Base-by-base conservation (phyloP, 805 yeast species). In the Hanseniaspora hatyaiensis region DNA sequence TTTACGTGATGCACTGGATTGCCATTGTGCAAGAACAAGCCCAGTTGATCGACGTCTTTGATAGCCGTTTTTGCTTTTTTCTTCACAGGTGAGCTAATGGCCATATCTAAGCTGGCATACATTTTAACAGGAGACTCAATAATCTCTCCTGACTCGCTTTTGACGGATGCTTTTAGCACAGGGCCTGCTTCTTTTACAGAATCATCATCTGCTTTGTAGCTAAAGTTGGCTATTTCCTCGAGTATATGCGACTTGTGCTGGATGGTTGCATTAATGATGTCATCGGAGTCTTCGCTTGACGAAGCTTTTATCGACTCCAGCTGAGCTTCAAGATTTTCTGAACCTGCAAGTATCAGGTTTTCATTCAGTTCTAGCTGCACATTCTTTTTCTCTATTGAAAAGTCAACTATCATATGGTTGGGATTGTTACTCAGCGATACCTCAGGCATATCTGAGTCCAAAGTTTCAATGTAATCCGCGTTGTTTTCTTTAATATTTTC, bases 381-480 rank as follows among this genome's bases (percentile, higher is more conserved):
- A n/a, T n/a, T n/a, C n/a, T n/a, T n/a, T n/a, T 42, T 42, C 36
- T 29, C 26, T 15, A 36, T 34, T 6, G 41, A 34, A 24, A 45
- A 45, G 8, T 45, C 49, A n/a, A 45, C 29, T 16, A 45, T 30
- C 37, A 45, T 30, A n/a, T 45, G 49, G 19, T 45, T 45, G 2
- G 49, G 42, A 24, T 37, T 30, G 26, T 37, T 24, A 15, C n/a
- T 37, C 6, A 37, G 3, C 2, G 49, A 45, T 1, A 45, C 19
- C 23, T 45, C 49, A 12, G 23, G 40, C 2, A 37, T 19, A 3
- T 28, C 40, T 8, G 40, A 37, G 13, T 37, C 40, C 8, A 37
- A n/a, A 6, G 40, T 24, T 37, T 37, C 40, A 26, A 37, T 37
- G 26, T 16, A 37, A 4, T 26, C 40, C 2, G 31, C 31, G 5